These are phyloP conservation scores for Pseudevernia furfuracea DNA, from an alignment of 495 filamentous ascomycete genomes.

Conservation along the genomic window DNA sequence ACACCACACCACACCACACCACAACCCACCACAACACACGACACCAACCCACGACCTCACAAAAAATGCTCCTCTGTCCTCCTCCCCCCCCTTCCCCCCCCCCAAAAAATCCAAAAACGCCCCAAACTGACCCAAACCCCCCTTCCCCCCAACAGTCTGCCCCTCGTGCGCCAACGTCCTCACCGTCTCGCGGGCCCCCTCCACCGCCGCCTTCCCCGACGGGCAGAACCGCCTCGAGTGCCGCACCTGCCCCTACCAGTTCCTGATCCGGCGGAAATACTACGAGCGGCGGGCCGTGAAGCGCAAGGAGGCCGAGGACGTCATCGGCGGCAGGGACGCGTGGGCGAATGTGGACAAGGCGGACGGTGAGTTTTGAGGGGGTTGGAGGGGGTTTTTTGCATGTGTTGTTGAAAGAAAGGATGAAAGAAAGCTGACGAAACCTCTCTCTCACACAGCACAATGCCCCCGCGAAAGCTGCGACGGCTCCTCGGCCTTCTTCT, in stretches of 20 bases:
- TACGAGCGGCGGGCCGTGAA: slow-evolving; percentile 66
- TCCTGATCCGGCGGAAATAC: slow-evolving; percentile 60
- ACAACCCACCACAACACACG: too few species aligned
- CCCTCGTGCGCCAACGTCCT: slow-evolving; percentile 88
- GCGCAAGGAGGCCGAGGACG: slow-evolving; percentile 80
- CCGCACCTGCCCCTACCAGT: slow-evolving; percentile 86
- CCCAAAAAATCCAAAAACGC: background rate
- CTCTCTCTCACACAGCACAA: slow-evolving; percentile 44
- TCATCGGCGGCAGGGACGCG: slow-evolving; percentile 76
- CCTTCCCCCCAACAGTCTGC: slow-evolving; percentile 63
- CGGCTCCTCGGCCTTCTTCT: slow-evolving; percentile 78
- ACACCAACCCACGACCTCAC: background rate
- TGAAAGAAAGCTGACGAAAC: background rate
- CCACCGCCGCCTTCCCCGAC: slow-evolving; percentile 37
- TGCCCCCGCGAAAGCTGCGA: slow-evolving; percentile 70
- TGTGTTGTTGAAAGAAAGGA: too few species aligned
- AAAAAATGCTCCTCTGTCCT: slow-evolving; percentile 64
- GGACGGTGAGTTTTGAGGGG: slow-evolving; percentile 40
- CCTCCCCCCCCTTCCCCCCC: background rate
- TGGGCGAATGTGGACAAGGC: slow-evolving; percentile 88
- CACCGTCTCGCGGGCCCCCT: slow-evolving; percentile 46
- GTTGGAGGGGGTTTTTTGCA: too few species aligned
- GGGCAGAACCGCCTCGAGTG: slow-evolving; percentile 78
- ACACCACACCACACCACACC: too few species aligned
- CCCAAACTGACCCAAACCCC: slow-evolving; percentile 11